Conservation (phyloP, 208 protist genomes). For the Angomonas deanei region DNA sequence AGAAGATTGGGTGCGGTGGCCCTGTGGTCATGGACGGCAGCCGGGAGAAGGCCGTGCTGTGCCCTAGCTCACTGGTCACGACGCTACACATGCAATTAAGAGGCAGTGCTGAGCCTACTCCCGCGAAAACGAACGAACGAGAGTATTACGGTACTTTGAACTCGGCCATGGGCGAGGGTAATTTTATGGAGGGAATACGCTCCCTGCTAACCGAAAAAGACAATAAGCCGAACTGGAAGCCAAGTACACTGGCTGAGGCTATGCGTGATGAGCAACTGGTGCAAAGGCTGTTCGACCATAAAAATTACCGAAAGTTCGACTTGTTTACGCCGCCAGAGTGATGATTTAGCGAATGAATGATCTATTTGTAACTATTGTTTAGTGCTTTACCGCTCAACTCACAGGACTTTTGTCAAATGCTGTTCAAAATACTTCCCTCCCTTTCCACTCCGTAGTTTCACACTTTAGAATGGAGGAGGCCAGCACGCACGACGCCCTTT, state of each 20-base stretch:
- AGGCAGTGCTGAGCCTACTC: not conserved
- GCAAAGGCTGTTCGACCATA: not conserved
- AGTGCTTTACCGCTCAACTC: too few relatives aligned
- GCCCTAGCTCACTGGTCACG: not conserved
- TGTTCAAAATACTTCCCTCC: too few relatives aligned
- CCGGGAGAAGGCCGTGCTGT: not conserved
- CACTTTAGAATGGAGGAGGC: not conserved
- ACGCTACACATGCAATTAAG: not conserved
- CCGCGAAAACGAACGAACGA: not conserved
- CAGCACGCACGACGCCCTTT: not conserved
- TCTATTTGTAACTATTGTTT: too few relatives aligned
- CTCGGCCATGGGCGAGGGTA: constrained; percentile 7
- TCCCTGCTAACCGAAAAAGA: constrained; percentile 81
- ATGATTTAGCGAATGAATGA: too few relatives aligned
- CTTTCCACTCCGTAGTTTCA: too few relatives aligned
- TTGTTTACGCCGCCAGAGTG: too few relatives aligned
- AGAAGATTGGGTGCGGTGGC: not conserved
- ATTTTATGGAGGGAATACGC: constrained; percentile 80
- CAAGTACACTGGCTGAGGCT: constrained; percentile 41
- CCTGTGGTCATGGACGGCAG: not conserved
- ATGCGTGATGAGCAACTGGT: not conserved
- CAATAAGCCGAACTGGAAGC: constrained; percentile 75
- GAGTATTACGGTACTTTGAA: not conserved
- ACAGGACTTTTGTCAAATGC: too few relatives aligned
- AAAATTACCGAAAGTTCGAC: not conserved